A percentile compares a stretch with the other conserved stretches of the same genome.
phyloP scores from a whole-genome alignment of 2,329 filamentous ascomycete genomes.

The Dothistroma septosporum region DNA sequence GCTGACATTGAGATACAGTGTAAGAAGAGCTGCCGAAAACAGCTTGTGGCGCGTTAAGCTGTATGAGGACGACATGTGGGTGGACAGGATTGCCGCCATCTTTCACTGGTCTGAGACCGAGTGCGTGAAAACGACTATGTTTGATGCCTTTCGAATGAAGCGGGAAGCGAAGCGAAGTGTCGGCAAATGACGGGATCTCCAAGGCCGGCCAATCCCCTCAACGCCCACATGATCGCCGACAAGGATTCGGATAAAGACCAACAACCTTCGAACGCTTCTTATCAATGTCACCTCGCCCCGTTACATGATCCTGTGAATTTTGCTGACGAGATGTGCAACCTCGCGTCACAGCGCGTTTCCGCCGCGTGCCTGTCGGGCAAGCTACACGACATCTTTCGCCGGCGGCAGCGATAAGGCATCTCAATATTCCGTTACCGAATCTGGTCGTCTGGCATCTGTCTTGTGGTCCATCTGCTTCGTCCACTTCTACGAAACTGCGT shows the following conservation, averaged over 20 bases:
- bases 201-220: not conserved
- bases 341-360: not conserved
- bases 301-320: not conserved
- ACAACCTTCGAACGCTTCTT: not conserved
- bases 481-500: not conserved
- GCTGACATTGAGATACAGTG: too few species aligned
- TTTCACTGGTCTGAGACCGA: too few species aligned
- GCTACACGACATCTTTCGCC: not conserved
- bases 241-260: conserved; percentile 1
- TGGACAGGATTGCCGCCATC: too few species aligned
- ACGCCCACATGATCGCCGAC: not conserved
- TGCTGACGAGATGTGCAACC: conserved; percentile 1
- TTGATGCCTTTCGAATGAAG: too few species aligned
- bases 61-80: too few species aligned
- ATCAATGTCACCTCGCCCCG: not conserved
- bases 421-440: not conserved
- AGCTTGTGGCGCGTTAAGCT: too few species aligned
- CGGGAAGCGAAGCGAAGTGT: not conserved
- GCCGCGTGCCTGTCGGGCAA: conserved; percentile 1
- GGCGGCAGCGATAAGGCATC: conserved; percentile 3
- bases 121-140: too few species aligned
- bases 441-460: not conserved
- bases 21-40: too few species aligned
- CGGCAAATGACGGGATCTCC: not conserved
- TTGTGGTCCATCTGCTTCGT: not conserved